Conservation (phyloP, 768 basidiomycete species). For the Mycena sanguinolenta region DNA sequence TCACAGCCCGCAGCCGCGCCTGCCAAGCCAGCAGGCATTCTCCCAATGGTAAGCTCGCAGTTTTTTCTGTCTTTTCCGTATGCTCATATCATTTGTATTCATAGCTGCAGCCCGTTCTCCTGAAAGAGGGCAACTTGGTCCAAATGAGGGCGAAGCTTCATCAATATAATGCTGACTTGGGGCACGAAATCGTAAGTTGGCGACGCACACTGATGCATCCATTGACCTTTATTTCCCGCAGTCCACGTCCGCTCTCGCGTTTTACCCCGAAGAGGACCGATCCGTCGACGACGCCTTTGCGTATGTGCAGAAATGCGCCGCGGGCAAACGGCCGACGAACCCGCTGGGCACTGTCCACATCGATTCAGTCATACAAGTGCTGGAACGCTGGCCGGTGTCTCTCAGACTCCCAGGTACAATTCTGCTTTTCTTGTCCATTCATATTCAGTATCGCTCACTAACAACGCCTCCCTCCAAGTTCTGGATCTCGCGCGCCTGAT, state of each 20-base stretch:
- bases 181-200: slow-evolving; percentile 73
- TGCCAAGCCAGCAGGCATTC: slow-evolving; percentile 52
- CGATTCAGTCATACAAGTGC: slow-evolving; percentile 71
- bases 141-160: slow-evolving; percentile 86
- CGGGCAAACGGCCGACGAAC: slow-evolving; percentile 49
- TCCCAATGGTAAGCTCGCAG: slow-evolving; percentile 62
- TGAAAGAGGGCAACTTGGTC: slow-evolving; percentile 84
- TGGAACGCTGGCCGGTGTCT: slow-evolving; percentile 81
- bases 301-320: slow-evolving; percentile 66
- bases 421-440: not conserved
- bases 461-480: slow-evolving; percentile 58
- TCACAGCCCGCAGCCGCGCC: slow-evolving; percentile 50
- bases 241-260: slow-evolving; percentile 80
- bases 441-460: slow-evolving; percentile 11
- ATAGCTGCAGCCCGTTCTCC: slow-evolving; percentile 76
- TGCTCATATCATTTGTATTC: slow-evolving; percentile 3
- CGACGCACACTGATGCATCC: slow-evolving; percentile 1
- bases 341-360: slow-evolving; percentile 63
- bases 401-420: slow-evolving; percentile 79
- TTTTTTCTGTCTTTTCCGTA: not conserved
- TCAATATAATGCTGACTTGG: slow-evolving; percentile 79
- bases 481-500: slow-evolving; percentile 89
- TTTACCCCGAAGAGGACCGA: slow-evolving; percentile 73
- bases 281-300: slow-evolving; percentile 74
- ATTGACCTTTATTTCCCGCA: slow-evolving; percentile 43